Conservation (phyloP, 2,329 filamentous ascomycete species). For the Fusarium sp. region DNA sequence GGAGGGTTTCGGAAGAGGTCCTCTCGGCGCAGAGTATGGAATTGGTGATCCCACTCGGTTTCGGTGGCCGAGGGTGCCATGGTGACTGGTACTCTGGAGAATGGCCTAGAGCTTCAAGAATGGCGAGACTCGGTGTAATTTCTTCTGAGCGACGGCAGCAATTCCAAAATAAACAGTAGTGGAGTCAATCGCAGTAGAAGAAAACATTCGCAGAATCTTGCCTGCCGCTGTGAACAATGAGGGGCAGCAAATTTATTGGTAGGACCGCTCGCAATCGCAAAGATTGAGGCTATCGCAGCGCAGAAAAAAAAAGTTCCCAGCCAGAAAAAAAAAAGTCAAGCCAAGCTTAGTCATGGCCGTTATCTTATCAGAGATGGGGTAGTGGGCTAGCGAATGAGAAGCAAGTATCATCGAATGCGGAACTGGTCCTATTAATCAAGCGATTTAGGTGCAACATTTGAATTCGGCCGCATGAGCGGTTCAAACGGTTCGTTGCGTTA, state of each 20-base stretch:
- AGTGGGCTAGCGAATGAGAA: constrained; percentile 18
- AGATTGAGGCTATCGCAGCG: constrained; percentile 44
- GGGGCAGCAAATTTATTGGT: constrained; percentile 24
- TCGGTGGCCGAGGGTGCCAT: constrained; percentile 69
- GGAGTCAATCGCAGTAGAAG: not conserved
- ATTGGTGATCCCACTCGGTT: constrained; percentile 85
- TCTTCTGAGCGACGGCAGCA: not conserved
- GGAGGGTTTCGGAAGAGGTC: constrained; percentile 90
- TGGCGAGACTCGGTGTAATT: not conserved
- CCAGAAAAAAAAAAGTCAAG: constrained; percentile 46
- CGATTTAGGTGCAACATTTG: not conserved
- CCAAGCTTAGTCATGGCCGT: not conserved
- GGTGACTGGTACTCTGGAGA: constrained; percentile 30
- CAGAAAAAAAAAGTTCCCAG: constrained; percentile 39
- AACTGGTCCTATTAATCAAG: not conserved
- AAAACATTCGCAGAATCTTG: constrained; percentile 4
- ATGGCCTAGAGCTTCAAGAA: constrained; percentile 6
- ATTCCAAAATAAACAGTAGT: not conserved
- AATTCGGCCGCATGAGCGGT: not conserved
- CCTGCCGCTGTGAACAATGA: constrained; percentile 7
- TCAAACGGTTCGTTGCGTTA: not conserved
- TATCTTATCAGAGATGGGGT: constrained; percentile 18
- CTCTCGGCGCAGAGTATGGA: constrained; percentile 86
- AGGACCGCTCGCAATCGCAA: constrained; percentile 33
- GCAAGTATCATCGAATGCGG: not conserved